Evolutionary conservation across 2,329 filamentous ascomycete species (phyloP).

Genomic region (Arthrinium puccinioides): DNA sequence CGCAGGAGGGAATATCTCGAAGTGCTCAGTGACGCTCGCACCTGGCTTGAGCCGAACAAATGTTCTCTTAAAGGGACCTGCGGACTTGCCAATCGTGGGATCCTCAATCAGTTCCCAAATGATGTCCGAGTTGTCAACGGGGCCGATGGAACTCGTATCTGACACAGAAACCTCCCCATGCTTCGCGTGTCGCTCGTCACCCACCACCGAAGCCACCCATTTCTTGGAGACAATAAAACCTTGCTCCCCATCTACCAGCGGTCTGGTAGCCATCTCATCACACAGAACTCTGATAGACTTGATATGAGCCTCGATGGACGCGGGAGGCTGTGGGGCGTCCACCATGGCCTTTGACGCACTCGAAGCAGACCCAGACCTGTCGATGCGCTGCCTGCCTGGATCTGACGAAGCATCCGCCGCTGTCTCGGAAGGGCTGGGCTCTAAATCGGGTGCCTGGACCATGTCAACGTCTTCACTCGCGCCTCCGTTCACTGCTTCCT

Average conservation of each 20-base stretch:
- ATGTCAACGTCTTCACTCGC: constrained; percentile 39
- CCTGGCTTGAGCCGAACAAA: constrained; percentile 72
- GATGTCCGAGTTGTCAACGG: constrained; percentile 82
- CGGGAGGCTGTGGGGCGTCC: constrained; percentile 14
- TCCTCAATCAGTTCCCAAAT: constrained; percentile 54
- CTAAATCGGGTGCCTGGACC: constrained; percentile 27
- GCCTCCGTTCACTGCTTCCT: constrained; percentile 20
- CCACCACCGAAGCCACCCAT: constrained; percentile 71
- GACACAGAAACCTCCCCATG: constrained; percentile 35
- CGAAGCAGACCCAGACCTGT: no score
- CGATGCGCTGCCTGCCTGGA: no score
- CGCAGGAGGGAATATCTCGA: constrained; percentile 67
- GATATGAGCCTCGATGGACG: constrained; percentile 63
- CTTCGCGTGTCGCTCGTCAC: constrained; percentile 53
- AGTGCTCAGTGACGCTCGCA: constrained; percentile 56
- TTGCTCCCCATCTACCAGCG: constrained; percentile 62
- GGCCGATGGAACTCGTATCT: constrained; percentile 61
- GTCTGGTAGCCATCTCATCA: constrained; percentile 41
- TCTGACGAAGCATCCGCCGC: not conserved
- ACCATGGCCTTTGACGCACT: no score
- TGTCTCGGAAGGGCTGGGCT: no score
- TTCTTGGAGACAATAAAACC: constrained; percentile 71
- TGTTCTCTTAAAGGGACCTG: constrained; percentile 26
- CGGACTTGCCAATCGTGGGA: constrained; percentile 24
- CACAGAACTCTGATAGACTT: constrained; percentile 59